Evolutionary conservation across 345 rosid species (phyloP).

Genomic region (Gossypium australe): DNA sequence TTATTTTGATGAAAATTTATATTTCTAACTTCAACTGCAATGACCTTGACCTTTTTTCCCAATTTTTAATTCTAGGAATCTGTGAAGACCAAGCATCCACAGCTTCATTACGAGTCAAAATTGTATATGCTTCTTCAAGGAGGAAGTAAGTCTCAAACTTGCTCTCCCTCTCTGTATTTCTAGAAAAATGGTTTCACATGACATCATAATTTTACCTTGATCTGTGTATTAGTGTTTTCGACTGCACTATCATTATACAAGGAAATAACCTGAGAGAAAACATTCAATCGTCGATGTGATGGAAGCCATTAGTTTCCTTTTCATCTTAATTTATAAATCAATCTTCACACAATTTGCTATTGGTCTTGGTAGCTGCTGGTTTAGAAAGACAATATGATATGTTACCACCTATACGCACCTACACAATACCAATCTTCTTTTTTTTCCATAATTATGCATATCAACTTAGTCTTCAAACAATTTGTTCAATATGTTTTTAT

Average conservation of each 20-base stretch:
- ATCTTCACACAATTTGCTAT: neutral
- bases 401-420: too few species aligned
- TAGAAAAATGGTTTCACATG: neutral
- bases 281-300: neutral
- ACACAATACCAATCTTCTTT: neutral
- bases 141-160: slow-evolving; percentile 54
- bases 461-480: neutral
- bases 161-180: neutral
- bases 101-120: slow-evolving; percentile 83
- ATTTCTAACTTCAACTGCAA: neutral
- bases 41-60: neutral
- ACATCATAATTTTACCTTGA: neutral
- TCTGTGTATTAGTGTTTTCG: neutral
- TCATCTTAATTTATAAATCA: neutral
- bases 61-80: slow-evolving; percentile 47
- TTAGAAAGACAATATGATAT: neutral
- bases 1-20: neutral
- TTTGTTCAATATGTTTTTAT: neutral
- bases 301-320: neutral
- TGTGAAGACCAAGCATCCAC: slow-evolving; percentile 85
- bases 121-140: slow-evolving; percentile 87
- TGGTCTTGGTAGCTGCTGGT: neutral
- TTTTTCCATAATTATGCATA: neutral
- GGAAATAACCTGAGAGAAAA: neutral
- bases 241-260: neutral